Evolutionary conservation across 2,329 filamentous ascomycete species (phyloP), one percentile per base, ranked within the genome.

Genomic region (Verticillium albo-atrum): DNA sequence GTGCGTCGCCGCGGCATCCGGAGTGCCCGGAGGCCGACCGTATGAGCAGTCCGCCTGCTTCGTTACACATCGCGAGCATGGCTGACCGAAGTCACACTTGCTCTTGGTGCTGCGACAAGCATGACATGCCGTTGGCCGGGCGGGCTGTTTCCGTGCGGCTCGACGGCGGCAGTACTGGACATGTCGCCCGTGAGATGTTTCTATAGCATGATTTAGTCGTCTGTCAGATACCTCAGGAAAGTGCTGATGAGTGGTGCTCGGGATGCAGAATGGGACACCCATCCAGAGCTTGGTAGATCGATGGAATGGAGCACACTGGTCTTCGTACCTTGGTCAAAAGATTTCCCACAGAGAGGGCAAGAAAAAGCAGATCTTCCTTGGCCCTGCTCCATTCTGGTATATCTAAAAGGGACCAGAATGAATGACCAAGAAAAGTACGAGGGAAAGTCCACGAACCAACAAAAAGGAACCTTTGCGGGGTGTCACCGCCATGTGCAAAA

Each of bases 111-210:
- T n/a, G 9, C 47, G 52, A 14, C 56, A 58, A 14, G 10, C 42
- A 23, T 58, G 26, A 30, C 56, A 58, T 3, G 56, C 56, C 9
- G 25, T 58, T 12, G 56, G 56, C 17, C 56, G 42, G 6, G 26
- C 56, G 3, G 60, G 58, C 34, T 25, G 42, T 15, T 52, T 50
- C 12, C 55, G 12, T 12, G 53, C 54, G 9, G 51, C 26, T 59
- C 58, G 58, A 15, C 42, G 53, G 15, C 54, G 53, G 30, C 58
- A 59, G 30, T 59, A 59, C 32, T 59, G 58, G 4, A 56, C 17
- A 37, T 59, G 58, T 20, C 58, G 58, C 5, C 17, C 53, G 15
- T 52, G 20, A 4, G 37, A 55, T 51, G 42, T 59, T n/a, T 59
- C 58, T 56, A n/a, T n/a, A n/a, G n/a, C n/a, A n/a, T n/a, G n/a